Base-by-base conservation (phyloP, 805 yeast genomes). In the Starmerella etchellsii region DNA sequence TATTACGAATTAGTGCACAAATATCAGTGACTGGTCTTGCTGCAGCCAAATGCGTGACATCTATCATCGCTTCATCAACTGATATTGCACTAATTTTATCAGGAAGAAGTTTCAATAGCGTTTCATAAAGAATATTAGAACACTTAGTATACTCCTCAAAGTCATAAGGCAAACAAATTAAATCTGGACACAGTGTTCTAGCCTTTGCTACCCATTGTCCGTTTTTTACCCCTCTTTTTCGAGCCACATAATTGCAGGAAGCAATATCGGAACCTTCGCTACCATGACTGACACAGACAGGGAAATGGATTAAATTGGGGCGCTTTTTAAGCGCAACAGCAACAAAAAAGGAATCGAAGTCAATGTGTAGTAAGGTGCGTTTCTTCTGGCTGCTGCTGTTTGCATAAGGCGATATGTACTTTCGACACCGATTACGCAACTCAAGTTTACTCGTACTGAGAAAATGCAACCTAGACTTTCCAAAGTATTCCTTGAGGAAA, bases 271-370 rank as follows among this genome's bases (percentile, higher is more conserved):
- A 74, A 27, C 60, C 59, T 3, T 61, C 58, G 3, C 52, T 43
- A 14, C 62, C 60, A 51, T 71, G 68, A 33, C 77, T 68, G 1
- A 76, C 65, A 65, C 94, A 63, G 60, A 88, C 59, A 55, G 78
- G 64, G 68, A 78, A 59, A 50, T 73, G 68, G 43, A 72, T 73
- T 15, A 78, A 54, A 2, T 74, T 66, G 0, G 80, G 78, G 31
- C 66, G 63, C 14, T 61, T 65, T 40, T 76, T 60, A 2, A 82
- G 71, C 0, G 95, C 81, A 0, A 80, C 95, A 0, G 93, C 70
- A 2, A 87, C 96, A 61, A 88, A 88, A 54, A 91, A 88, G 49
- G 94, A 84, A 58, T 88, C 98, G 58, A 85, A 88, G 57, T 88
- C 98, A 26, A 88, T 68, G 57, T 88, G 96, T 40, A 87, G 56